phyloP scores from a whole-genome alignment of 768 basidiomycete species.

The Tulasnella sp. region DNA sequence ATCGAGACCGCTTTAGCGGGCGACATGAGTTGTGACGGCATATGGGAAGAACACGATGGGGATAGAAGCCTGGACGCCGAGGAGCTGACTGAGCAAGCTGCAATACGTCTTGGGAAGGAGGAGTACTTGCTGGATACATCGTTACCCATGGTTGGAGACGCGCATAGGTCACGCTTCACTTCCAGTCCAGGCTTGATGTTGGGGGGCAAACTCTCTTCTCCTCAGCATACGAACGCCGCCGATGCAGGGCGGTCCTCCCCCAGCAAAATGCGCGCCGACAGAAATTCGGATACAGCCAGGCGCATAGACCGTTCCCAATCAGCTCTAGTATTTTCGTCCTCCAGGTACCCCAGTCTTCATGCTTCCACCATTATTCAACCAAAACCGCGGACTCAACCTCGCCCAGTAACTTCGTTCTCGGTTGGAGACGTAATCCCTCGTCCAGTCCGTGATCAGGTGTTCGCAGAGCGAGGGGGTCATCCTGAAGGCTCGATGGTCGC shows the following conservation, averaged over 20 bases:
- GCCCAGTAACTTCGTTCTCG: not conserved
- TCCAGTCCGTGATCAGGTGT: not conserved
- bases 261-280: not conserved
- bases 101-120: not conserved
- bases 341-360: not conserved
- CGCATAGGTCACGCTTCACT: not conserved
- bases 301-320: slow-evolving; percentile 1
- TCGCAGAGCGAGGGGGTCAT: not conserved
- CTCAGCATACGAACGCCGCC: not conserved
- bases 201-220: not conserved
- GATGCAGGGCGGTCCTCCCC: not conserved
- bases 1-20: not conserved
- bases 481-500: not conserved
- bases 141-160: not conserved
- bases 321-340: not conserved
- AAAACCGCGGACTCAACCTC: not conserved
- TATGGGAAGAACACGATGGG: slow-evolving; percentile 2
- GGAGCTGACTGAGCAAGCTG: slow-evolving; percentile 12
- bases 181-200: not conserved
- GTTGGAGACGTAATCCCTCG: not conserved
- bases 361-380: not conserved
- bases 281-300: not conserved
- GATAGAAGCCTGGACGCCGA: slow-evolving; percentile 11
- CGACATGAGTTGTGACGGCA: slow-evolving; percentile 12
- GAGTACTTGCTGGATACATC: slow-evolving; percentile 19